Evolutionary conservation across 2,329 filamentous ascomycete genomes (phyloP).

Genomic region (Nakataea oryzae): DNA sequence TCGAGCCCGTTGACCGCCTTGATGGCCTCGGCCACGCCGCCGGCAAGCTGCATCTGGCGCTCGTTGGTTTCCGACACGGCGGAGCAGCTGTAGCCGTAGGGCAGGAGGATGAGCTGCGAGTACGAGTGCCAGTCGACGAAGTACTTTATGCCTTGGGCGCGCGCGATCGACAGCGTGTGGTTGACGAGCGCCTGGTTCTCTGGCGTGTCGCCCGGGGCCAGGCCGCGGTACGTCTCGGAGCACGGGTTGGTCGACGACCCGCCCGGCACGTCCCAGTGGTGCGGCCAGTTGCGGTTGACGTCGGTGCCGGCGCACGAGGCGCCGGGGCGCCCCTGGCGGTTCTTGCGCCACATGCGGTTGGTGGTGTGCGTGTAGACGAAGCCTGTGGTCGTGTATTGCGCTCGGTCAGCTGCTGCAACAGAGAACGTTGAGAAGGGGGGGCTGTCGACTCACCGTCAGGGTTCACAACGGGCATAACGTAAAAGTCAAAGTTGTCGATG

Average conservation of each 20-base stretch:
- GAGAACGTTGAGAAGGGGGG: neutral
- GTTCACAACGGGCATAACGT: slow-evolving; percentile 53
- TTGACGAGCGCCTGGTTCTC: slow-evolving; percentile 38
- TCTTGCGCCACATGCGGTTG: slow-evolving; percentile 53
- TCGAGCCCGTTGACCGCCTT: slow-evolving; percentile 25
- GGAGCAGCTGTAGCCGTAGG: slow-evolving; percentile 50
- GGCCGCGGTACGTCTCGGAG: slow-evolving; percentile 28
- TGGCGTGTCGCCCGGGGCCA: slow-evolving; percentile 27
- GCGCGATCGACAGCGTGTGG: slow-evolving; percentile 20
- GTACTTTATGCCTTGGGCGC: slow-evolving; percentile 39
- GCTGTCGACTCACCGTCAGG: slow-evolving; percentile 34
- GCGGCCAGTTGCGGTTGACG: slow-evolving; percentile 41
- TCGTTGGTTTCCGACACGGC: slow-evolving; percentile 31
- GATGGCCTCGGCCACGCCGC: slow-evolving; percentile 39
- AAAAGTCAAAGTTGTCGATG: slow-evolving; percentile 55
- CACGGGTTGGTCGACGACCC: slow-evolving; percentile 34
- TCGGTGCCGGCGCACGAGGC: slow-evolving; percentile 41
- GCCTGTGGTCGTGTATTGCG: slow-evolving; percentile 19
- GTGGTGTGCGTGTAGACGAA: slow-evolving; percentile 47
- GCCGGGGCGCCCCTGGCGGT: slow-evolving; percentile 30
- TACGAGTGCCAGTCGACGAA: slow-evolving; percentile 59
- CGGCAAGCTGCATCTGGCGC: slow-evolving; percentile 36
- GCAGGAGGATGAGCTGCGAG: slow-evolving; percentile 49
- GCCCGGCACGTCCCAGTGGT: slow-evolving; percentile 30
- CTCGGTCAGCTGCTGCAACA: neutral